Conservation (phyloP, 352 stramenopile genomes). For the Globisporangium recalcitrans region DNA sequence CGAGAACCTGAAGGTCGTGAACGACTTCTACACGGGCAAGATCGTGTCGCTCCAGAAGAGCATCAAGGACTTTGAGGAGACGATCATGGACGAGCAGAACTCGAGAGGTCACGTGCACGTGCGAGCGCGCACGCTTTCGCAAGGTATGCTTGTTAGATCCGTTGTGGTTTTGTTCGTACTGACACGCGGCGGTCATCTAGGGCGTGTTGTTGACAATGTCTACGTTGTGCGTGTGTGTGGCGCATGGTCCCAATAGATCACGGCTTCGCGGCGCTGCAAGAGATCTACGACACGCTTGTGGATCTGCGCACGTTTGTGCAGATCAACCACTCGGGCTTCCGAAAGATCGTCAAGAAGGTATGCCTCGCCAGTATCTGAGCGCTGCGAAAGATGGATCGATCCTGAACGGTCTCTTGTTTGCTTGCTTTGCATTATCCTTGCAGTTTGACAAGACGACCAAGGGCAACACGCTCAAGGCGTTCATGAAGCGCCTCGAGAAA, state of each 20-base stretch:
- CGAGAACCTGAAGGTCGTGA: conserved; percentile 79
- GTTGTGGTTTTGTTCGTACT: not conserved
- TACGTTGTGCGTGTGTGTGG: not conserved
- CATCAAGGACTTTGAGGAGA: conserved; percentile 71
- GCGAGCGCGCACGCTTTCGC: conserved; percentile 51
- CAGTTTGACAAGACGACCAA: conserved; percentile 91
- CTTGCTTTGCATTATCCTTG: not conserved
- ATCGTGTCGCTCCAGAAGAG: conserved; percentile 59
- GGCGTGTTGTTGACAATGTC: not conserved
- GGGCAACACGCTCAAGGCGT: conserved; percentile 51
- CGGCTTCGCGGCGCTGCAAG: conserved; percentile 77
- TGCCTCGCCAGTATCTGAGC: not conserved
- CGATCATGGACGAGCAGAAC: conserved; percentile 60
- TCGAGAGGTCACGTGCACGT: conserved; percentile 74
- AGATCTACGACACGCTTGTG: conserved; percentile 88
- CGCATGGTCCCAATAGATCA: conserved; percentile 30
- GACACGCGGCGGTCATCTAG: not conserved
- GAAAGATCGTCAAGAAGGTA: conserved; percentile 93
- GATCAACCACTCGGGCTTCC: conserved; percentile 90
- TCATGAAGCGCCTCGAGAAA: conserved; percentile 77
- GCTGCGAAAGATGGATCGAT: not conserved
- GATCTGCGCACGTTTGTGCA: conserved; percentile 88
- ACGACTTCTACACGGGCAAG: conserved; percentile 80
- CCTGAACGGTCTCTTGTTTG: not conserved
- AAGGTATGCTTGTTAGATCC: conserved; percentile 26